Percentiles rank a stretch among this genome's conserved stretches.
Evolutionary conservation across 495 filamentous ascomycete species (phyloP).

Genomic region (Annulohypoxylon bovei): DNA sequence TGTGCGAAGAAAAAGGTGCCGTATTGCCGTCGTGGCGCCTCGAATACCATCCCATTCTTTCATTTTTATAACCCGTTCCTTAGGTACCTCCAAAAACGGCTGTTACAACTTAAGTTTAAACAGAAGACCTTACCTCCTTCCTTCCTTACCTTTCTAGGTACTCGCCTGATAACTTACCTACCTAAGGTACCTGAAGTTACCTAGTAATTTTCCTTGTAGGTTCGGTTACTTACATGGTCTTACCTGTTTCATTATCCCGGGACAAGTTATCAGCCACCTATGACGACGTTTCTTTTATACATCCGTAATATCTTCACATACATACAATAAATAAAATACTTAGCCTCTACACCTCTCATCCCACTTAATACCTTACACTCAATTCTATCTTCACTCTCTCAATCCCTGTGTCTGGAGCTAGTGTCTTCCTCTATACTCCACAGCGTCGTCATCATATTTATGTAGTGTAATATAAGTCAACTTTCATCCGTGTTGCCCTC

Average conservation of each 20-base stretch:
- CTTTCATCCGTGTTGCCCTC: neutral
- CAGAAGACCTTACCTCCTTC: neutral
- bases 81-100: neutral
- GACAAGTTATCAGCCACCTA: slow-evolving; percentile 31
- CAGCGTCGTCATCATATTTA: neutral
- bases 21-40: slow-evolving; percentile 23
- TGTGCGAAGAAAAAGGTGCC: slow-evolving; percentile 10
- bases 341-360: neutral
- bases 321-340: neutral
- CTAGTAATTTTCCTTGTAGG: neutral
- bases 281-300: slow-evolving; percentile 31
- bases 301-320: neutral
- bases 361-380: neutral
- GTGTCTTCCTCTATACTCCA: neutral
- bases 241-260: neutral
- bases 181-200: neutral
- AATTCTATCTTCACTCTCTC: neutral
- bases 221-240: slow-evolving; percentile 5
- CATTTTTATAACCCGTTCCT: too few species aligned
- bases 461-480: neutral
- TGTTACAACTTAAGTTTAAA: neutral
- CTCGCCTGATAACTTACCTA: neutral
- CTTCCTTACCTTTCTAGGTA: neutral
- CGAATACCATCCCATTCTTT: neutral
- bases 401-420: neutral